Percentiles rank a stretch among this genome's conserved stretches.
phyloP scores from a whole-genome alignment of 2,329 filamentous ascomycete genomes.

The Botrytis elliptica region DNA sequence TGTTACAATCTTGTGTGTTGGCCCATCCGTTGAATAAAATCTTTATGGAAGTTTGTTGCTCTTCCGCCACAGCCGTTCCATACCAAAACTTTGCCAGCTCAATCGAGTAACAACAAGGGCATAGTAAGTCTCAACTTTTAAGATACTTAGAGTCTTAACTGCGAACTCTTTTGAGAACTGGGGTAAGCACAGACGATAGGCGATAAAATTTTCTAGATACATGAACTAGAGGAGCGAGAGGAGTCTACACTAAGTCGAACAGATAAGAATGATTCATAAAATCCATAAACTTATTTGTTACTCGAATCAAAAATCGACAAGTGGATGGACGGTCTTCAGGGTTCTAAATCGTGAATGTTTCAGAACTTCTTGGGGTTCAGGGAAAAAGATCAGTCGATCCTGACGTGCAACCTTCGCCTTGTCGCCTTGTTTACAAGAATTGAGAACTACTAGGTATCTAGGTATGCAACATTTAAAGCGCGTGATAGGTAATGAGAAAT shows the following conservation, averaged over 20 bases:
- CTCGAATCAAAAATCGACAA: slow-evolving; percentile 20
- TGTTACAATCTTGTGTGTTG: neutral
- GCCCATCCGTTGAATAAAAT: neutral
- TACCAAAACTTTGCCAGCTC: neutral
- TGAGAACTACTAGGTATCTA: neutral
- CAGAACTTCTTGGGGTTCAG: neutral
- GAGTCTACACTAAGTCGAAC: neutral
- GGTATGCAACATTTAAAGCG: neutral
- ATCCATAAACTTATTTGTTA: neutral
- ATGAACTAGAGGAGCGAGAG: slow-evolving; percentile 12
- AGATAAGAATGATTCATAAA: slow-evolving; percentile 14
- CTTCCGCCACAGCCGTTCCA: slow-evolving; percentile 5
- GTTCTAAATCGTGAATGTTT: slow-evolving; percentile 9
- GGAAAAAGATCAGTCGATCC: neutral
- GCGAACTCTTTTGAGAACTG: slow-evolving; percentile 12
- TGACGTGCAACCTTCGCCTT: slow-evolving; percentile 3
- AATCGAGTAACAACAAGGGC: neutral
- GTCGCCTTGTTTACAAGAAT: neutral
- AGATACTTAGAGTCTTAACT: neutral
- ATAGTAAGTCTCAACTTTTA: neutral
- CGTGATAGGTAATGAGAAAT: neutral
- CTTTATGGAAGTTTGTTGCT: neutral
- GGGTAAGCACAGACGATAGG: slow-evolving; percentile 10
- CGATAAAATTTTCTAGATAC: neutral
- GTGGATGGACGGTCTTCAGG: slow-evolving; percentile 17